A percentile compares a stretch with the other conserved stretches of the same genome.
Conservation (phyloP, 495 filamentous ascomycete genomes). For the Xylona heveae region DNA sequence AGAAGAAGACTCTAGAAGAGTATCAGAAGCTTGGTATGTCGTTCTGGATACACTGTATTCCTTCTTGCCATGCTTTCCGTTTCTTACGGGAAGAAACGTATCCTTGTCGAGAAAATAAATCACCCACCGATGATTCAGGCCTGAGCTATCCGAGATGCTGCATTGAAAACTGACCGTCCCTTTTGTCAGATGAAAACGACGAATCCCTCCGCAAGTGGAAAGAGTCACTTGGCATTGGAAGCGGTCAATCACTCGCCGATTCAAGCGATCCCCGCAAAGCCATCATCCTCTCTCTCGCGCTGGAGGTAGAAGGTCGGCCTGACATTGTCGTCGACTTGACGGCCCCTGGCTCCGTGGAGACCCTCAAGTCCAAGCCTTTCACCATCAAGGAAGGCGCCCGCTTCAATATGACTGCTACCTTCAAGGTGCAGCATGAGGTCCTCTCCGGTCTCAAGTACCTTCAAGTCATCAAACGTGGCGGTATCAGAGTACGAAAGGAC, state of each 20-base stretch:
- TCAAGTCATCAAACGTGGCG: conserved; percentile 75
- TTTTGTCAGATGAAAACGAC: conserved; percentile 39
- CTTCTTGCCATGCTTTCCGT: conserved; percentile 7
- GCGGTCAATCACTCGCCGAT: conserved; percentile 28
- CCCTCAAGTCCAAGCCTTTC: conserved; percentile 74
- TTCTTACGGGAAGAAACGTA: too few species aligned
- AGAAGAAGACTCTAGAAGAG: conserved; percentile 92
- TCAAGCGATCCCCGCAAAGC: conserved; percentile 60
- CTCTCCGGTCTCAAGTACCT: conserved; percentile 87
- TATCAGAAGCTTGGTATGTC: conserved; percentile 76
- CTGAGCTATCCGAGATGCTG: too few species aligned
- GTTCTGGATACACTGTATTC: conserved; percentile 2
- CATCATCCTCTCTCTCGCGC: conserved; percentile 76
- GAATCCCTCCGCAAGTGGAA: conserved; percentile 96
- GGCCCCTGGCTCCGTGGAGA: conserved; percentile 36
- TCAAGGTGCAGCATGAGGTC: conserved; percentile 91
- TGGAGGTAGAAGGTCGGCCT: conserved; percentile 54
- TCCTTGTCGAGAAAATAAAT: too few species aligned
- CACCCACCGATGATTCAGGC: too few species aligned
- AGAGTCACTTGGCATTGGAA: conserved; percentile 66
- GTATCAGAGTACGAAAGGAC: conserved; percentile 66
- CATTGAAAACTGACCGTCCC: background rate
- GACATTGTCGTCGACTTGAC: conserved; percentile 74
- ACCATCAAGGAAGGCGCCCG: conserved; percentile 85
- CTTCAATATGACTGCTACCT: conserved; percentile 81